Conservation (phyloP, 2,329 filamentous ascomycete species). For the Colletotrichum nymphaeae region DNA sequence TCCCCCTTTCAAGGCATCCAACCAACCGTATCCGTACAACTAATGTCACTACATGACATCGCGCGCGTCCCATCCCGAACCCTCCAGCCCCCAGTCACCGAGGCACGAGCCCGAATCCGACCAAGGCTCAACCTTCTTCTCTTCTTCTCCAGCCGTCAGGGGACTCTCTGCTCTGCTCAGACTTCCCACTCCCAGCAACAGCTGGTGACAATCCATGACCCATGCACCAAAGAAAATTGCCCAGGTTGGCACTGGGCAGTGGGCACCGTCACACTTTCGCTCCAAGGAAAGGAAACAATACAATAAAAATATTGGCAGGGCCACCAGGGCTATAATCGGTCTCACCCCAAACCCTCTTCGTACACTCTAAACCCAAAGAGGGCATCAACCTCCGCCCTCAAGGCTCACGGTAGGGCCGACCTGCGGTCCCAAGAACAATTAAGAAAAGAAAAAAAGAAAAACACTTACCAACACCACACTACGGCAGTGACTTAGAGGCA, state of each 20-base stretch:
- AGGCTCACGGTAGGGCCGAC: not conserved
- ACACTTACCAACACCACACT: not conserved
- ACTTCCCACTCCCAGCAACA: not conserved
- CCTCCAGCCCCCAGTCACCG: not conserved
- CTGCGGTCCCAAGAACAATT: not conserved
- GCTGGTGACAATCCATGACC: not conserved
- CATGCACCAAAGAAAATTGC: not conserved
- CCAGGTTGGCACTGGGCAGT: not conserved
- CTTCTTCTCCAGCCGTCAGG: not conserved
- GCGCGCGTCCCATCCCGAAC: not conserved
- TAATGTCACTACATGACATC: slow-evolving; percentile 7
- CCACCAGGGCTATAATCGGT: not conserved
- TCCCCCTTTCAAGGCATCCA: not conserved
- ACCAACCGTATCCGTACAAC: not conserved
- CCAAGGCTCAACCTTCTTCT: slow-evolving; percentile 2
- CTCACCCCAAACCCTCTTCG: not conserved
- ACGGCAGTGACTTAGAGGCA: not conserved
- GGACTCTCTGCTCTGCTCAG: not conserved
- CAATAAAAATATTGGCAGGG: not conserved
- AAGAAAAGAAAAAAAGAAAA: not conserved
- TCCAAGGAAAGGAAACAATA: not conserved
- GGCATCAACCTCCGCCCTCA: not conserved
- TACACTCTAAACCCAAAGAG: not conserved
- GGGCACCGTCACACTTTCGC: not conserved
- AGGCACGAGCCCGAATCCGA: slow-evolving; percentile 6